Conservation (phyloP, 768 basidiomycete genomes). For the Xerocomus brunneocitrinus region DNA sequence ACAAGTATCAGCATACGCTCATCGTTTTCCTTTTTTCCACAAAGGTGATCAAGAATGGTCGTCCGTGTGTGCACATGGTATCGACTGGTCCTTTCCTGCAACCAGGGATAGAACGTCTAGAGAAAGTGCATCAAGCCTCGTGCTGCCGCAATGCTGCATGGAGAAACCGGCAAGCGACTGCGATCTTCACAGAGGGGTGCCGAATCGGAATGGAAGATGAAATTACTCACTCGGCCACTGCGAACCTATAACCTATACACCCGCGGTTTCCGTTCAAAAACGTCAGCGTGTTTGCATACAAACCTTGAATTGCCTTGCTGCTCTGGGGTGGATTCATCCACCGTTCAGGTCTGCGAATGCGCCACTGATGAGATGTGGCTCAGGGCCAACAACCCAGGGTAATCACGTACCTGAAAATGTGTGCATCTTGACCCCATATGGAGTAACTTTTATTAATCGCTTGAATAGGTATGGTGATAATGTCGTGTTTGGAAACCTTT, state of each 20-base stretch:
- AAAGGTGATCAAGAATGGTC: background rate
- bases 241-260: conserved; percentile 61
- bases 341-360: conserved; percentile 44
- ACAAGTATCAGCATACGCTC: conserved; percentile 17
- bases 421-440: conserved; percentile 67
- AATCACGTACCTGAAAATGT: conserved; percentile 47
- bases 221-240: conserved; percentile 50
- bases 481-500: conserved; percentile 44
- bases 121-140: conserved; percentile 14
- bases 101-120: conserved; percentile 13
- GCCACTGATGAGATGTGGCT: conserved; percentile 20
- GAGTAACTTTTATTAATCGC: conserved; percentile 51
- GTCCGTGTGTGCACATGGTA: background rate
- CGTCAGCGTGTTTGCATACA: conserved; percentile 51
- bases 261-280: conserved; percentile 58
- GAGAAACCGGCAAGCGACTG: conserved; percentile 7
- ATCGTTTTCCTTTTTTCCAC: background rate
- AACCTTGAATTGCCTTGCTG: conserved; percentile 41
- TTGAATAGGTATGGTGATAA: conserved; percentile 55
- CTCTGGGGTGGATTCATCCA: conserved; percentile 41
- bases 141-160: background rate
- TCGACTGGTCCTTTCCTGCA: conserved; percentile 5
- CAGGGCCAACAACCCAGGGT: conserved; percentile 22
- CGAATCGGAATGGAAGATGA: conserved; percentile 5
- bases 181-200: conserved; percentile 8